Conservation (phyloP, 2,329 filamentous ascomycete genomes). For the Microsporum canis region DNA sequence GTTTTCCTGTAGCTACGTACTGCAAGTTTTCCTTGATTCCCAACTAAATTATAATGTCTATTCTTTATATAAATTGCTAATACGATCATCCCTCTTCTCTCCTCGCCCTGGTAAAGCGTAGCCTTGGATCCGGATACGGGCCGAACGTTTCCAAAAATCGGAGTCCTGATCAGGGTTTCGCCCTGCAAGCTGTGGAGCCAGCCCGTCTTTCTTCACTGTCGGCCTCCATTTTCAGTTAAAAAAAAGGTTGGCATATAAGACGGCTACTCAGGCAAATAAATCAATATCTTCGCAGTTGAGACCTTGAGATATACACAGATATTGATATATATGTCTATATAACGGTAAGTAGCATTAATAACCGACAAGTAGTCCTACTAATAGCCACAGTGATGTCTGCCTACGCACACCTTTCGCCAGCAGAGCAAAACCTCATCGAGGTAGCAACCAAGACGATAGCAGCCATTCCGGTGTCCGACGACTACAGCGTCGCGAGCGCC, state of each 20-base stretch:
- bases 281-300: not conserved
- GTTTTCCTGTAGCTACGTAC: not conserved
- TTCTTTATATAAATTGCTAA: not conserved
- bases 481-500: conserved; percentile 18
- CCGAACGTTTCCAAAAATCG: not conserved
- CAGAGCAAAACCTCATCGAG: conserved; percentile 15
- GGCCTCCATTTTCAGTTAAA: not conserved
- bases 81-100: not conserved
- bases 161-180: not conserved
- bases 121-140: not conserved
- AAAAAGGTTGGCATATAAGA: not conserved
- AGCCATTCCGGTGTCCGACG: conserved; percentile 16
- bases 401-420: conserved; percentile 7
- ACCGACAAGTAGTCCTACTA: not conserved
- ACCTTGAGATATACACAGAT: too few species aligned
- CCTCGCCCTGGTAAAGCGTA: not conserved
- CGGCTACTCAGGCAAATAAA: not conserved
- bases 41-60: not conserved
- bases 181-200: not conserved
- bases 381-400: not conserved
- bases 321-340: too few species aligned
- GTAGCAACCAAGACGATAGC: conserved; percentile 16
- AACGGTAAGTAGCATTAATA: too few species aligned
- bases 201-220: not conserved
- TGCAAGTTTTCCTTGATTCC: not conserved